Conservation (phyloP, 2,329 filamentous ascomycete species). For the Aspergillus piperis region DNA sequence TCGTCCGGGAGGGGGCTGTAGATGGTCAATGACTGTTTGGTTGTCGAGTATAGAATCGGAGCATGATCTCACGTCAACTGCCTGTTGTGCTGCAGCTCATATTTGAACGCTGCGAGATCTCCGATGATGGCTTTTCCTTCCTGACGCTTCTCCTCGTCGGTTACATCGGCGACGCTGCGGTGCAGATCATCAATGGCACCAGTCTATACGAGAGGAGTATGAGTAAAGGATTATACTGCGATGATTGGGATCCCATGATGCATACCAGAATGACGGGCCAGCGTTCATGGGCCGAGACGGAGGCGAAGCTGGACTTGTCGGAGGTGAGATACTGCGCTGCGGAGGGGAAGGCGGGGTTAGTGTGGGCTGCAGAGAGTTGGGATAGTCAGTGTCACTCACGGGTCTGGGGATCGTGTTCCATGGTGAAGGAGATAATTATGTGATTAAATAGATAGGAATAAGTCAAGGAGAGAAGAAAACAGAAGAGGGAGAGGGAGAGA, state of each 20-base stretch:
- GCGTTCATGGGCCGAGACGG: conserved; percentile 77
- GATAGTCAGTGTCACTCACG: conserved; percentile 52
- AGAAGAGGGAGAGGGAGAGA: background rate
- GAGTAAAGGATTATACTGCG: background rate
- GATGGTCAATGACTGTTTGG: background rate
- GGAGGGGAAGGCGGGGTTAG: conserved; percentile 23
- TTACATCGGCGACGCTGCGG: conserved; percentile 53
- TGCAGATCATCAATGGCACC: conserved; percentile 94
- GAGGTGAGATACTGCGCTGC: conserved; percentile 74
- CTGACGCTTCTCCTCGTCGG: conserved; percentile 61
- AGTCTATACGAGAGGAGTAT: conserved; percentile 58
- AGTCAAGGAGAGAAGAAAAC: background rate
- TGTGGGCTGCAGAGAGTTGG: background rate
- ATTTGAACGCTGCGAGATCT: conserved; percentile 80
- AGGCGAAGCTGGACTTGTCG: conserved; percentile 85
- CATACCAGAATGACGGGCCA: conserved; percentile 92
- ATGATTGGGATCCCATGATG: background rate
- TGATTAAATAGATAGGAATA: background rate
- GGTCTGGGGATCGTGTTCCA: conserved; percentile 75
- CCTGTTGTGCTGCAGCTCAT: conserved; percentile 90
- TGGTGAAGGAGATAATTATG: conserved; percentile 35
- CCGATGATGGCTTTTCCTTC: conserved; percentile 88
- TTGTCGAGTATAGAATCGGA: background rate
- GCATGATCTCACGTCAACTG: conserved; percentile 63
- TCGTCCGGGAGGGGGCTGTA: conserved; percentile 73